Evolutionary conservation across 108 stramenopile genomes (phyloP).

Genomic region (Discostella pseudostelligera): DNA sequence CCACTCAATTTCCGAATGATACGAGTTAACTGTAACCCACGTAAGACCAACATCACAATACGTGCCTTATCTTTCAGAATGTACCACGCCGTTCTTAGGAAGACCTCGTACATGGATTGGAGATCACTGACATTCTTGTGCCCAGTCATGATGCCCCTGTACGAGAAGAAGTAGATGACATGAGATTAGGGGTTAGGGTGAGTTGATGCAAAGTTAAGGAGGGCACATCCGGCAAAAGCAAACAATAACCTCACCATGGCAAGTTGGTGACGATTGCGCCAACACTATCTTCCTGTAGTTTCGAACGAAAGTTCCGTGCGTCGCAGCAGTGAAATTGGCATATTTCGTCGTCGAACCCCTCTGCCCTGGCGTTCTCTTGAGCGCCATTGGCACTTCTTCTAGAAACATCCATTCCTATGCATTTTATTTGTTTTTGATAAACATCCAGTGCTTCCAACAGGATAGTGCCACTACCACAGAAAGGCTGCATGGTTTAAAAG

Average conservation of each 20-base stretch:
- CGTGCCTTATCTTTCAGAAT: conserved; percentile 54
- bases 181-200: conserved; percentile 1
- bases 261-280: conserved; percentile 63
- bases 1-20: conserved; percentile 70
- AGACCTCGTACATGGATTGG: conserved; percentile 72
- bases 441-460: conserved; percentile 60
- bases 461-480: conserved; percentile 61
- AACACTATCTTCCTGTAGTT: conserved; percentile 57
- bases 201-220: neutral
- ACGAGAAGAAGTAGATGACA: neutral
- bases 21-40: conserved; percentile 65
- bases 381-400: conserved; percentile 57
- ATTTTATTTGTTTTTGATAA: conserved; percentile 37
- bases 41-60: conserved; percentile 69
- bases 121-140: conserved; percentile 61
- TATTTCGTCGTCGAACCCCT: conserved; percentile 48
- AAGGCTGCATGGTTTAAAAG: conserved; percentile 27
- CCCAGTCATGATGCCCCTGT: conserved; percentile 64
- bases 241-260: conserved; percentile 45
- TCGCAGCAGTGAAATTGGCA: conserved; percentile 64
- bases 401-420: conserved; percentile 69
- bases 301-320: conserved; percentile 54
- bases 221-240: neutral
- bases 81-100: conserved; percentile 65
- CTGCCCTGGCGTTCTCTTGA: conserved; percentile 57